Base-by-base conservation (phyloP, 257 asterid genomes). In the Handroanthus guayacan region DNA sequence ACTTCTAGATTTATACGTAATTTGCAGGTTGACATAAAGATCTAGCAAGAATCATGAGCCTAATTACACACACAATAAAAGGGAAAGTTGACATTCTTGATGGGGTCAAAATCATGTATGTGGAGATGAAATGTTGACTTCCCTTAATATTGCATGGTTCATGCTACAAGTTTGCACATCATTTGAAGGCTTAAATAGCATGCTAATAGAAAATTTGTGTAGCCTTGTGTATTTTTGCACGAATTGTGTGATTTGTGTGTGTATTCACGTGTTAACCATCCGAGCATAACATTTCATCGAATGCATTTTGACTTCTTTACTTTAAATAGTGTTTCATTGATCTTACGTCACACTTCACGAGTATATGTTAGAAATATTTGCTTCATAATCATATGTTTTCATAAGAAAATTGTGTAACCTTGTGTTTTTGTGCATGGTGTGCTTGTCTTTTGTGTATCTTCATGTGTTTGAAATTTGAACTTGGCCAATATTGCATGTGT, bases 111-210 rank as follows among this genome's bases (percentile, higher is more conserved):
- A 10, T 47, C 37, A 60, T 10, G 17, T 6, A 48, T 8, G 16
- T 31, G 58, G 38, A 67, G 51, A 10, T 78, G 74, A 62, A 67
- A 44, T 73, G 58, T 82, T 78, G 34, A 58, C 65, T 48, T 1
- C 51, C 39, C 34, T 13, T 9, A 7, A 37, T 14, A 47, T 52
- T 82, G 89, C 86, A 78, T 80, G 86, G 62, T 52, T 75, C 88
- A 69, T 79, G 87, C 87, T 68, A 43, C 76, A 38, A 25, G 4
- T 69, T 62, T 37, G 7, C 68, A 78, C 70, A 11, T 72, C 48
- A 73, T 44, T 52, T 36, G 25, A 57, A 64, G 64, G 39, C 41
- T 60, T 31, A 12, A 44, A 70, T 10, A 41, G 45, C 8, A 41
- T 39, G 44, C 44, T 3, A 39, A 39, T 39, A 39, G 5, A 39